Evolutionary conservation across 1,284 basidiomycete genomes (phyloP).

Genomic region (Leccinum pachyderme): DNA sequence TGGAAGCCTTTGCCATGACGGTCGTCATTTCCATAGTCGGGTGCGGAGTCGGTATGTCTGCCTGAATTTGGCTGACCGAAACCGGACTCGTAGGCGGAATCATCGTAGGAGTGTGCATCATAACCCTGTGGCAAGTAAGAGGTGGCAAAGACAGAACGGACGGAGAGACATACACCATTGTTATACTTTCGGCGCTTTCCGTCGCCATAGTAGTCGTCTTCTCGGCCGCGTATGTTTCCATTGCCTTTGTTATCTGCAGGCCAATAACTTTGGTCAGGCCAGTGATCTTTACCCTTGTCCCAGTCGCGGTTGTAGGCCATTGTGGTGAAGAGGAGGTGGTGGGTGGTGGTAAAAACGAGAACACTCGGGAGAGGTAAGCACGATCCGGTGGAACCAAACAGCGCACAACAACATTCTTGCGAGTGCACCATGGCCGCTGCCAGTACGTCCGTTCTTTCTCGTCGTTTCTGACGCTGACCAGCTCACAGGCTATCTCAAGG

Average conservation of each 20-base stretch:
- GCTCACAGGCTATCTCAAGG: slow-evolving; percentile 32
- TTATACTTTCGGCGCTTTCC: slow-evolving; percentile 77
- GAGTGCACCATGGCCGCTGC: slow-evolving; percentile 30
- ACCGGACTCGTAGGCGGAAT: slow-evolving; percentile 35
- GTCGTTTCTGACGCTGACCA: slow-evolving; percentile 10
- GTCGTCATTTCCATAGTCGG: slow-evolving; percentile 48
- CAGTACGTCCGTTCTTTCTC: slow-evolving; percentile 25
- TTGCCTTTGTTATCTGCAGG: slow-evolving; percentile 31
- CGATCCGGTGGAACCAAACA: slow-evolving; percentile 32
- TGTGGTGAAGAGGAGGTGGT: slow-evolving; percentile 15
- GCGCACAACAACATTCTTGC: slow-evolving; percentile 30
- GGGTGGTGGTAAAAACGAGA: slow-evolving; percentile 14
- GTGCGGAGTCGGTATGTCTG: slow-evolving; percentile 30
- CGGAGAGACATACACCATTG: slow-evolving; percentile 52
- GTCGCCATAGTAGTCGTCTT: slow-evolving; percentile 67
- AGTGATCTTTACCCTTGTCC: slow-evolving; percentile 70
- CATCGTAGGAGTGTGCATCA: slow-evolving; percentile 34
- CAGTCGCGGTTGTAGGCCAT: slow-evolving; percentile 82
- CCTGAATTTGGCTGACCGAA: slow-evolving; percentile 20
- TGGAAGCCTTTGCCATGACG: slow-evolving; percentile 43
- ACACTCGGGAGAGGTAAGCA: not conserved
- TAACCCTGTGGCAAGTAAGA: slow-evolving; percentile 44
- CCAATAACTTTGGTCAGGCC: slow-evolving; percentile 47
- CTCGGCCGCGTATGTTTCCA: slow-evolving; percentile 49
- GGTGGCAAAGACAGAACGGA: slow-evolving; percentile 15